Percentiles rank a stretch among this genome's conserved stretches.
Conservation (phyloP, 768 basidiomycete species). For the Amanita jacksonii region DNA sequence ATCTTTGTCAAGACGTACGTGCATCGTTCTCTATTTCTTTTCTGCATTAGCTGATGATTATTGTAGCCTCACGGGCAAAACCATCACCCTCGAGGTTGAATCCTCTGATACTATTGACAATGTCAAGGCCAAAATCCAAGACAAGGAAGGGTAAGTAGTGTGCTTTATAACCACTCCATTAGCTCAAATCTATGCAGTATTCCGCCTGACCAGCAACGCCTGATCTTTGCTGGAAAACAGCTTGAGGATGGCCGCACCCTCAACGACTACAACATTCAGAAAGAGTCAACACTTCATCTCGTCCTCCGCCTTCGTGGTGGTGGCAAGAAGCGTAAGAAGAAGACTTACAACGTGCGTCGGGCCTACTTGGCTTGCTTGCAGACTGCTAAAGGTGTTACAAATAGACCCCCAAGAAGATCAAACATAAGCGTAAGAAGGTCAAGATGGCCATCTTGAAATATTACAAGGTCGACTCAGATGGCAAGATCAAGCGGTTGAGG, state of each 20-base stretch:
- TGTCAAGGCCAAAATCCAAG: constrained; percentile 96
- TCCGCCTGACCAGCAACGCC: constrained; percentile 90
- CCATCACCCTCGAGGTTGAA: constrained; percentile 96
- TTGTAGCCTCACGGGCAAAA: constrained; percentile 92
- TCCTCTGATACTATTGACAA: constrained; percentile 97
- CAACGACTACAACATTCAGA: constrained; percentile 96
- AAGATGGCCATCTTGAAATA: constrained; percentile 99
- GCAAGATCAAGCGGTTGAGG: constrained; percentile 98
- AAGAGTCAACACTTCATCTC: constrained; percentile 97
- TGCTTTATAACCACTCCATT: constrained; percentile 8
- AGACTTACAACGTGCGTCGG: constrained; percentile 80
- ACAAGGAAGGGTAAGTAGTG: constrained; percentile 79
- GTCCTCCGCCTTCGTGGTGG: constrained; percentile 98
- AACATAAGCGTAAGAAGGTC: constrained; percentile 99
- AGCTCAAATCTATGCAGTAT: constrained; percentile 36
- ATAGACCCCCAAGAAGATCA: constrained; percentile 97
- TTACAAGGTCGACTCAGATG: constrained; percentile 99
- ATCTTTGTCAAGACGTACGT: constrained; percentile 96
- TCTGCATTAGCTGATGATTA: constrained; percentile 6
- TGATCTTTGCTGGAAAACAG: constrained; percentile 99
- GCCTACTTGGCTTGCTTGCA: not conserved
- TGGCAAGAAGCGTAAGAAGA: constrained; percentile 99
- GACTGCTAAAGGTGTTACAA: not conserved
- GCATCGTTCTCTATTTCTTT: not conserved
- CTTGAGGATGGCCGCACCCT: constrained; percentile 98